A percentile compares a stretch with the other conserved stretches of the same genome.
These are phyloP conservation scores for Aspergillus fumigatus DNA, from an alignment of 2,329 filamentous ascomycete species.

Conservation along the genomic window DNA sequence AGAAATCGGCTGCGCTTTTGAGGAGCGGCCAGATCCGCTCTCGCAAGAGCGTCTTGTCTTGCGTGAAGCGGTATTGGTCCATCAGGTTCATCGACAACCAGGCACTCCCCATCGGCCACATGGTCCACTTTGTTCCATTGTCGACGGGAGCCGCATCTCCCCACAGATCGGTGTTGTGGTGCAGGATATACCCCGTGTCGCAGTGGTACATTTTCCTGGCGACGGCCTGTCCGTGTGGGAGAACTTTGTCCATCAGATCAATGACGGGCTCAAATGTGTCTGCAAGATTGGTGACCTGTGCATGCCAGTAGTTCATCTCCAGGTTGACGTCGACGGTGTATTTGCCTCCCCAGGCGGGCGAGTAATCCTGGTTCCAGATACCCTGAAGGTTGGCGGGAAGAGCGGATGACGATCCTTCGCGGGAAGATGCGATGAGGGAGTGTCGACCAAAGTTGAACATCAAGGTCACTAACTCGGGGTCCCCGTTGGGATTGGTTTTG, in stretches of 20 bases:
- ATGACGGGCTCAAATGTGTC: constrained; percentile 41
- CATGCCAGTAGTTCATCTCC: constrained; percentile 59
- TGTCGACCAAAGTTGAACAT: constrained; percentile 51
- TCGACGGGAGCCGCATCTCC: constrained; percentile 51
- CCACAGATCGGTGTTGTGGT: constrained; percentile 56
- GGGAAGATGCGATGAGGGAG: constrained; percentile 50
- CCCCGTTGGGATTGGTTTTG: neutral
- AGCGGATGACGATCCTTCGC: constrained; percentile 26
- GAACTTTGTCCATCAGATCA: constrained; percentile 34
- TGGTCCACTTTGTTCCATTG: constrained; percentile 34
- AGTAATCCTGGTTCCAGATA: constrained; percentile 48
- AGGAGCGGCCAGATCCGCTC: constrained; percentile 12
- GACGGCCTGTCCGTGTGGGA: constrained; percentile 43
- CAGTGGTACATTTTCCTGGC: constrained; percentile 48
- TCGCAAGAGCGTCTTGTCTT: constrained; percentile 10
- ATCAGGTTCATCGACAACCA: constrained; percentile 58
- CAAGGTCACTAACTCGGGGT: constrained; percentile 40
- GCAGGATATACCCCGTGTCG: constrained; percentile 49
- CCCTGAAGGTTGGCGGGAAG: constrained; percentile 56
- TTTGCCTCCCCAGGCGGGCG: constrained; percentile 50
- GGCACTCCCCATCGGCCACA: constrained; percentile 42
- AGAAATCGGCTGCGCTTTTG: constrained; percentile 8
- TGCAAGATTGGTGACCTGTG: constrained; percentile 48
- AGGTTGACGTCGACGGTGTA: constrained; percentile 58
- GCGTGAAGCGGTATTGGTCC: constrained; percentile 53